Conservation (phyloP, 1,284 basidiomycete species). For the Blastosporella zonata region DNA sequence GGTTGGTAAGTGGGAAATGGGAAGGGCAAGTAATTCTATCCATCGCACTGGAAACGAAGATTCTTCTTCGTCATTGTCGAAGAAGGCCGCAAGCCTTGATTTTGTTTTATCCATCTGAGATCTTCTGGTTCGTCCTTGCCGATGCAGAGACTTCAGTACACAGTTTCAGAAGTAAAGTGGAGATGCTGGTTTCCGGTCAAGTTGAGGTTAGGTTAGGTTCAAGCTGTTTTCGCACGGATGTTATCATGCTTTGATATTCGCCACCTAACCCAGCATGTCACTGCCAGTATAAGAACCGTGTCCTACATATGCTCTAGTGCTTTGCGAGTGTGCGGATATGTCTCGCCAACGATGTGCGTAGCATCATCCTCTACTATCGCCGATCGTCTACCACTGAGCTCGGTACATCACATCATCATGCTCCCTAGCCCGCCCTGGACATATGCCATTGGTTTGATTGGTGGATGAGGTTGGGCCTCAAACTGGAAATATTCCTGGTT, state of each 20-base stretch:
- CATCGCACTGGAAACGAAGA: conserved; percentile 82
- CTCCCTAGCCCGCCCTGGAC: conserved; percentile 59
- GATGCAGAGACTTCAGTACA: background rate
- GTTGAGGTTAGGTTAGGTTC: background rate
- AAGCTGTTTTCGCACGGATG: background rate
- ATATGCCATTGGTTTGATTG: conserved; percentile 93
- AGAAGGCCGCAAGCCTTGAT: conserved; percentile 72
- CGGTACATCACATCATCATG: conserved; percentile 50
- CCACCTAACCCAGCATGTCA: background rate
- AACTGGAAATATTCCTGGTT: conserved; percentile 80
- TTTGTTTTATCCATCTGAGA: conserved; percentile 68
- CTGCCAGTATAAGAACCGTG: too few relatives aligned
- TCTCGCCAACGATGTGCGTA: too few relatives aligned
- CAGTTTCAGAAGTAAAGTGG: background rate
- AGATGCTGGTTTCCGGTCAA: background rate
- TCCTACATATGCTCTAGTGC: too few relatives aligned
- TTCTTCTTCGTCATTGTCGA: conserved; percentile 79
- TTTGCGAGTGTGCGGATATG: too few relatives aligned
- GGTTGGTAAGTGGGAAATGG: conserved; percentile 56
- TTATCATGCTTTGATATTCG: too few relatives aligned
- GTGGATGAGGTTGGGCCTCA: conserved; percentile 84
- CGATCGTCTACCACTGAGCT: background rate
- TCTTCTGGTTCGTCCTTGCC: background rate
- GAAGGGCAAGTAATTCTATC: conserved; percentile 58
- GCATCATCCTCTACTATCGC: too few relatives aligned